Evolutionary conservation across 2,329 filamentous ascomycete species (phyloP).

Genomic region (Eutypa lata): DNA sequence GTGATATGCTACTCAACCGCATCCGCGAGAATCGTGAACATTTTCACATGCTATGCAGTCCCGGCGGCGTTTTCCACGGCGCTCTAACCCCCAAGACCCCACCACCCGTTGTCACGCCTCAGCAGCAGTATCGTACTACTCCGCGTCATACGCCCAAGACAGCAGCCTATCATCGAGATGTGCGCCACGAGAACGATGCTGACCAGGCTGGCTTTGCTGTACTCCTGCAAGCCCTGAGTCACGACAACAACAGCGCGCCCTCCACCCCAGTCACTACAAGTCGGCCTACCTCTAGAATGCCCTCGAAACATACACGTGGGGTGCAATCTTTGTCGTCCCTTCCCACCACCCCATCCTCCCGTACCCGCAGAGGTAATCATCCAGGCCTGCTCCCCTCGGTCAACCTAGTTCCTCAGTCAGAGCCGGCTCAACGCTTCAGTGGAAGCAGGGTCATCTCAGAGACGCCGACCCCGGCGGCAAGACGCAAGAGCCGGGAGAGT

Average conservation of each 20-base stretch:
- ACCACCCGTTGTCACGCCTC: slow-evolving; percentile 40
- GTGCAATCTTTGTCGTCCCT: slow-evolving; percentile 83
- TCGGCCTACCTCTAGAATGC: slow-evolving; percentile 46
- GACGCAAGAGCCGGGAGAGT: slow-evolving; percentile 74
- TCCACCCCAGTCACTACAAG: slow-evolving; percentile 59
- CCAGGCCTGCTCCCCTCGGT: slow-evolving; percentile 58
- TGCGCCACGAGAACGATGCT: slow-evolving; percentile 43
- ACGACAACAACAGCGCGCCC: slow-evolving; percentile 72
- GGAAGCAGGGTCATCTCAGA: slow-evolving; percentile 40
- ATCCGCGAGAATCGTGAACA: slow-evolving; percentile 90
- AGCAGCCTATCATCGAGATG: slow-evolving; percentile 31
- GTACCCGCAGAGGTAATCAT: slow-evolving; percentile 42
- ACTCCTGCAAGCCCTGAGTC: slow-evolving; percentile 75
- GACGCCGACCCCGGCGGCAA: slow-evolving; percentile 43
- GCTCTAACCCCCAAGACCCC: slow-evolving; percentile 58
- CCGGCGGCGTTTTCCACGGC: slow-evolving; percentile 64
- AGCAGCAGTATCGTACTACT: slow-evolving; percentile 44
- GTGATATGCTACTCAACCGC: slow-evolving; percentile 72
- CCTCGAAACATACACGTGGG: slow-evolving; percentile 66
- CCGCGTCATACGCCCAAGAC: slow-evolving; percentile 50
- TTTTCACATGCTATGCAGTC: slow-evolving; percentile 73
- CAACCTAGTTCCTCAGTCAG: slow-evolving; percentile 59
- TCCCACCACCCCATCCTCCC: slow-evolving; percentile 68
- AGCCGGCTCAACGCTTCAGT: slow-evolving; percentile 47
- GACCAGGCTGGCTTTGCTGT: slow-evolving; percentile 70